These are phyloP conservation scores for Colletotrichum nymphaeae DNA, from an alignment of 2,329 filamentous ascomycete species.

Conservation along the genomic window DNA sequence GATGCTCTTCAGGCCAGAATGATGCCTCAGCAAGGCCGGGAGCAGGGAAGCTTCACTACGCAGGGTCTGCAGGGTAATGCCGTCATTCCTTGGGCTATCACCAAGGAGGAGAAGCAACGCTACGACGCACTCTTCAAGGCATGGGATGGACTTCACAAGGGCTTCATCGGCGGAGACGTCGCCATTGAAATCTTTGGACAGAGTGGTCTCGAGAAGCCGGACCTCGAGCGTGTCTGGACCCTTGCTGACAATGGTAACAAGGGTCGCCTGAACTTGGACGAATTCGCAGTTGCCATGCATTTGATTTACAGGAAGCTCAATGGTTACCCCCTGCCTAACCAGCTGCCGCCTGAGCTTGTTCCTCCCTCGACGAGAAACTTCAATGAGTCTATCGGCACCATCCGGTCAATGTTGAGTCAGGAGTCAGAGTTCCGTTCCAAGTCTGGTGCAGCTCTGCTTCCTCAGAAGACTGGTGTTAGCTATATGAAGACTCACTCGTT, in stretches of 20 bases:
- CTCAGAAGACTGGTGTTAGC: constrained; percentile 97
- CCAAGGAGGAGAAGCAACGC: constrained; percentile 97
- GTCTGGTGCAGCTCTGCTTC: constrained; percentile 88
- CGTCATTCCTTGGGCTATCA: constrained; percentile 97
- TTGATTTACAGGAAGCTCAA: constrained; percentile 98
- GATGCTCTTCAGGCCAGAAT: constrained; percentile 92
- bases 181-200: constrained; percentile 98
- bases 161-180: constrained; percentile 90
- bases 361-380: constrained; percentile 95
- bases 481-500: constrained; percentile 98
- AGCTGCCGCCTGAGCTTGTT: constrained; percentile 89
- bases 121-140: constrained; percentile 96
- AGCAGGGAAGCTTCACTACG: constrained; percentile 84
- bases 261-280: constrained; percentile 92
- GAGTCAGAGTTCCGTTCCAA: constrained; percentile 92
- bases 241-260: constrained; percentile 94
- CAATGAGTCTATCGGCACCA: constrained; percentile 89
- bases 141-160: constrained; percentile 95
- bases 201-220: constrained; percentile 89
- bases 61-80: constrained; percentile 92
- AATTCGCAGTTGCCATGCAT: constrained; percentile 99
- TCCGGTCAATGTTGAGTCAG: constrained; percentile 89
- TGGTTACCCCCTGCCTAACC: constrained; percentile 90
- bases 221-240: constrained; percentile 95
- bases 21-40: constrained; percentile 96